A percentile compares a stretch with the other conserved stretches of the same genome.
phyloP scores from a whole-genome alignment of 1,284 basidiomycete species.

The Ganoderma meredithae region DNA sequence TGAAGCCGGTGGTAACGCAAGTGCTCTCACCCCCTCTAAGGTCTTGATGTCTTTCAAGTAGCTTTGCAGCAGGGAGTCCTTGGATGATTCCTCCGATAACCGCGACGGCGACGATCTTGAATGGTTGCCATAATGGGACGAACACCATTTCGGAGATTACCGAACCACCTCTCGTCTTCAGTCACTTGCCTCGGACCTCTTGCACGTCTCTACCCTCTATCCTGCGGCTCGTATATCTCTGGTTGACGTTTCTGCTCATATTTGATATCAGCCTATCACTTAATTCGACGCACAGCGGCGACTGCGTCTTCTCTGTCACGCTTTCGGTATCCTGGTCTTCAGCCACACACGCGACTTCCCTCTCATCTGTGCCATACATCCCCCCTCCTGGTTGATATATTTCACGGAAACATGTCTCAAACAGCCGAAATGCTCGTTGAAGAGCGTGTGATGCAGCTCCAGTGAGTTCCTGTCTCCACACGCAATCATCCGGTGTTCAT shows the following conservation, averaged over 20 bases:
- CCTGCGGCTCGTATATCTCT: conserved; percentile 6
- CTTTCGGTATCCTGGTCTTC: conserved; percentile 16
- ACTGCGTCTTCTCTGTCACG: conserved; percentile 9
- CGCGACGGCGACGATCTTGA: conserved; percentile 14
- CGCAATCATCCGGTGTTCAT: neutral
- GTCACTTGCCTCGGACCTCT: conserved; percentile 21
- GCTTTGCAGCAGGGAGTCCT: neutral
- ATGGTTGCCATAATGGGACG: conserved; percentile 24
- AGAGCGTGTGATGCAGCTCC: conserved; percentile 49
- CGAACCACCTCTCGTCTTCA: conserved; percentile 23
- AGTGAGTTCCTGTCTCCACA: conserved; percentile 39
- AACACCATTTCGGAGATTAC: conserved; percentile 28
- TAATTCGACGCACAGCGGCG: neutral
- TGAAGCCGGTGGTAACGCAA: too few relatives aligned
- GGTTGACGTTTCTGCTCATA: neutral
- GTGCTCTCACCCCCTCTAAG: neutral
- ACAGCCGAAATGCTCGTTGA: conserved; percentile 42
- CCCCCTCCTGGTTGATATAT: conserved; percentile 13
- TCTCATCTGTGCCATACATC: conserved; percentile 25
- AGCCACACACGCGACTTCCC: conserved; percentile 35
- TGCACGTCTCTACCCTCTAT: conserved; percentile 1
- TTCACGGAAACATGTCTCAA: conserved; percentile 28
- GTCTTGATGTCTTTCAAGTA: neutral
- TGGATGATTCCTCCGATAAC: neutral
- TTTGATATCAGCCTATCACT: neutral